Percentiles rank a stretch among this genome's conserved stretches.
phyloP scores from a whole-genome alignment of 441 rosid genomes.

The Corymbia calophylla region DNA sequence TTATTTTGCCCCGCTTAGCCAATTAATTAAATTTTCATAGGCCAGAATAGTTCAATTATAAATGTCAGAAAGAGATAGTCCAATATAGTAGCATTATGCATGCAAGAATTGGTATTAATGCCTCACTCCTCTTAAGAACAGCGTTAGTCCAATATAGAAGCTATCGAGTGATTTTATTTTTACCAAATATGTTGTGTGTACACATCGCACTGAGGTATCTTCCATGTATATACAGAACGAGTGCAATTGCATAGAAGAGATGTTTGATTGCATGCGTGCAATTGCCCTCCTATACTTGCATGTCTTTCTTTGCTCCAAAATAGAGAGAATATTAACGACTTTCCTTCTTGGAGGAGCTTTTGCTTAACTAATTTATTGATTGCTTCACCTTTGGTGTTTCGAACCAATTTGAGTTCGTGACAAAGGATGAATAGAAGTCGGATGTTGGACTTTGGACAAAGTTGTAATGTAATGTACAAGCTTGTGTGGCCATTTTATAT shows the following conservation, averaged over 20 bases:
- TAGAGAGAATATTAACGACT: too few species aligned
- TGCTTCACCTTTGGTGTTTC: neutral
- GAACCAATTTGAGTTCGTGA: neutral
- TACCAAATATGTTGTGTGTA: too few species aligned
- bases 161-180: too few species aligned
- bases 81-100: neutral
- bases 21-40: neutral
- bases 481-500: neutral
- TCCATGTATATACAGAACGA: too few species aligned
- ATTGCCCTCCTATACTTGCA: too few species aligned
- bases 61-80: neutral
- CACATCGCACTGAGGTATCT: too few species aligned
- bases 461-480: neutral
- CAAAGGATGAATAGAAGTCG: neutral
- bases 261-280: too few species aligned
- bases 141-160: too few species aligned
- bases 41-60: neutral
- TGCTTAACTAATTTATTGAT: rapidly evolving
- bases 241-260: rapidly evolving
- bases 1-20: neutral
- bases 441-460: neutral
- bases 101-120: too few species aligned
- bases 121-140: too few species aligned
- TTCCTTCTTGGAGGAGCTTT: too few species aligned
- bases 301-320: too few species aligned